Percentiles rank a stretch among this genome's conserved stretches.
Conservation (phyloP, 106 monocot genomes). For the Apostasia ramifera region DNA sequence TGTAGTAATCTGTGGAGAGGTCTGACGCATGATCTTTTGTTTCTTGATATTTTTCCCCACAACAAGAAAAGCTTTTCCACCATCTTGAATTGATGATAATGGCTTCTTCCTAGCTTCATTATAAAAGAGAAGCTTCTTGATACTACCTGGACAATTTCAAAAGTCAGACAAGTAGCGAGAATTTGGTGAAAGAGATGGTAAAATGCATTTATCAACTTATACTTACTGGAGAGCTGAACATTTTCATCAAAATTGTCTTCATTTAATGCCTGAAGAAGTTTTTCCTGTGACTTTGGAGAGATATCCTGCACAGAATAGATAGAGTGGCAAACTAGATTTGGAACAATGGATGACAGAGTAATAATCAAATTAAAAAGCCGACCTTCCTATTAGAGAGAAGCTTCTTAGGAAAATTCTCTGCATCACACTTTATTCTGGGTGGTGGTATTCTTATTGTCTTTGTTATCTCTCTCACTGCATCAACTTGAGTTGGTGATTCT, state of each 20-base stretch:
- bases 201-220: background rate
- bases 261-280: constrained; percentile 43
- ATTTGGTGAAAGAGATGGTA: background rate
- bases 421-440: constrained; percentile 3
- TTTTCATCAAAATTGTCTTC: constrained; percentile 27
- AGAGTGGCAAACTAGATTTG: too few species aligned
- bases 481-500: constrained; percentile 2
- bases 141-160: constrained; percentile 22
- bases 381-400: constrained; percentile 75
- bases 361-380: constrained; percentile 6
- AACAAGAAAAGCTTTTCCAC: constrained; percentile 1
- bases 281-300: constrained; percentile 85
- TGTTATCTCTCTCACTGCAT: background rate
- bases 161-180: background rate
- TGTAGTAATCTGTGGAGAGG: constrained; percentile 16
- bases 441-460: background rate
- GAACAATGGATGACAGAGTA: background rate
- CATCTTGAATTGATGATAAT: constrained; percentile 10
- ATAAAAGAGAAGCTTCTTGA: constrained; percentile 21
- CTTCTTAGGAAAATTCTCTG: constrained; percentile 35
- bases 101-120: constrained; percentile 5
- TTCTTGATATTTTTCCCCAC: constrained; percentile 15
- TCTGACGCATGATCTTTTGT: constrained; percentile 15
- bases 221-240: constrained; percentile 36
- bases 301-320: constrained; percentile 27